These are phyloP conservation scores for Colletotrichum chrysophilum DNA, from an alignment of 2,329 filamentous ascomycete genomes.

Conservation along the genomic window DNA sequence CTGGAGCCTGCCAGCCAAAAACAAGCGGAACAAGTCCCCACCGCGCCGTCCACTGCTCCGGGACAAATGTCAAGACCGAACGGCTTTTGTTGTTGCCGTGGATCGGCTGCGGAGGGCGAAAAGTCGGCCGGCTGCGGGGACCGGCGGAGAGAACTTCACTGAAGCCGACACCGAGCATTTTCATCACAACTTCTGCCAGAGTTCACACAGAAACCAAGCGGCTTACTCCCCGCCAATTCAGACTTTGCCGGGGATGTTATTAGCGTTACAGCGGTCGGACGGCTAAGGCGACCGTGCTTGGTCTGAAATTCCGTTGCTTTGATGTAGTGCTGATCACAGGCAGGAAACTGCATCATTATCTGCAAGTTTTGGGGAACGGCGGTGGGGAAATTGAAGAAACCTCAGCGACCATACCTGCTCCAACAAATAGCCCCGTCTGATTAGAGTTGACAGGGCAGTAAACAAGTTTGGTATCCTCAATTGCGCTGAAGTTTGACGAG, in stretches of 20 bases:
- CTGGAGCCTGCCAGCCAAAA: not conserved
- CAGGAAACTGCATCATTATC: not conserved
- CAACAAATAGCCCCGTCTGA: not conserved
- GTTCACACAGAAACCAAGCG: not conserved
- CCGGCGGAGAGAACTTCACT: not conserved
- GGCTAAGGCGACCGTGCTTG: not conserved
- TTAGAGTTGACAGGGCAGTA: not conserved
- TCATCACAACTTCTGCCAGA: not conserved
- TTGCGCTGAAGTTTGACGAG: not conserved
- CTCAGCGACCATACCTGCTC: not conserved
- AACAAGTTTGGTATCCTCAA: not conserved
- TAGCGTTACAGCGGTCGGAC: not conserved
- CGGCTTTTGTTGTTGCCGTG: not conserved
- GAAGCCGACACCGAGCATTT: not conserved
- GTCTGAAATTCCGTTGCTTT: not conserved
- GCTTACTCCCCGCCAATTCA: not conserved
- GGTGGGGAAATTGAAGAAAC: not conserved
- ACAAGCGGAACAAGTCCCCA: not conserved
- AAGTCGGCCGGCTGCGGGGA: not conserved
- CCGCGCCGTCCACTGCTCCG: not conserved
- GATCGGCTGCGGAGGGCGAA: not conserved
- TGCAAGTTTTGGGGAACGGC: not conserved
- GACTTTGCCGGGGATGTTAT: not conserved
- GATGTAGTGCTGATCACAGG: not conserved
- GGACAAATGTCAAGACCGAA: not conserved